Base-by-base conservation (phyloP, 2,329 filamentous ascomycete species). In the Mariannaea sp. region DNA sequence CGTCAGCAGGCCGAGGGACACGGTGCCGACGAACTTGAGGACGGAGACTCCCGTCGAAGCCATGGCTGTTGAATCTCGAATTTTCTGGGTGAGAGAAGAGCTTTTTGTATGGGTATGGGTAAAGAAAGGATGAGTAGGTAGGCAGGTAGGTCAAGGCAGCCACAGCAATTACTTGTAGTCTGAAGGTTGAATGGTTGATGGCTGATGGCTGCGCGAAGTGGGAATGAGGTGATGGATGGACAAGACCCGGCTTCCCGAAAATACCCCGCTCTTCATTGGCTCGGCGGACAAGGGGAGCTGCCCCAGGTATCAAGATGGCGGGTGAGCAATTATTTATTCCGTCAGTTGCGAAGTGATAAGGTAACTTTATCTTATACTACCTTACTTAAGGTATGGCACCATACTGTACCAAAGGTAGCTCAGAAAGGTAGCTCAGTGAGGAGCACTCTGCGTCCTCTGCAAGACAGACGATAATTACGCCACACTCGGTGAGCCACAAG, bases 1-100 rank as follows among this genome's bases (percentile, higher is more conserved):
- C 55, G 92, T 96, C 72, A 96, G 76, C 52, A 97, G 81, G 59
- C 93, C 93, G 53, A 97, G 81, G 65, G 89, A 93, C 62, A 96
- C 84, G 45, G 91, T 95, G 68, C 93, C 93, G 63, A 97, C 88
- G 72, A 97, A 96, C 77, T 97, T 97, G 77, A 89, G 85, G 72
- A 88, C 76, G 50, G 90, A 86, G 68, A 96, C 80, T 68, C 85
- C 84, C 66, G 80, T 85, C 65, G 82, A 84, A 65, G 84, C 80
- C 83, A 91, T 89, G 73, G 70, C 63, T 51, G 6, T 29, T 14
- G 33, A 39, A 22, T 46, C 13, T 33, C 29, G 13, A n/a, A 3
- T 48, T 38, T 32, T n/a, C 3, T 13, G 26, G 20, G 13, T n/a
- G 9, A 24, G n/a, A 10, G n/a, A 13, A n/a, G n/a, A n/a, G n/a